Conservation (phyloP, 208 protist genomes). For the Crithidia fasciculata region DNA sequence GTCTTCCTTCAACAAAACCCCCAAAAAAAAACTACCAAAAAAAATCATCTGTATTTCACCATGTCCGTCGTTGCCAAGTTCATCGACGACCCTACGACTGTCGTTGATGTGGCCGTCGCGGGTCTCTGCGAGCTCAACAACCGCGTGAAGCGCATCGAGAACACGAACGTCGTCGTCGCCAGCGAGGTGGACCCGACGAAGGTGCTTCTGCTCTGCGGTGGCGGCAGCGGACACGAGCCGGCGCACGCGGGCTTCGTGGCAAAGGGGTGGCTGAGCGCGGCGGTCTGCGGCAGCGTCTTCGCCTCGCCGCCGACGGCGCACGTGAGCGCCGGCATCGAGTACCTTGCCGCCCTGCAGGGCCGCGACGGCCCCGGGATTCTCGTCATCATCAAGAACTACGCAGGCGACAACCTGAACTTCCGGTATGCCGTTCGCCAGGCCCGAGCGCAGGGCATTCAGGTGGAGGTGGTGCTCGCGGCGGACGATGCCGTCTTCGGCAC, state of each 20-base stretch:
- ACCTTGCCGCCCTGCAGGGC: slow-evolving; percentile 51
- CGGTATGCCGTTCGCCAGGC: slow-evolving; percentile 80
- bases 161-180: slow-evolving; percentile 58
- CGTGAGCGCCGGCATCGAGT: slow-evolving; percentile 84
- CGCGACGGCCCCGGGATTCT: slow-evolving; percentile 64
- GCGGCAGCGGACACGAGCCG: slow-evolving; percentile 92
- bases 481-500: slow-evolving; percentile 83
- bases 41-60: slow-evolving; percentile 16
- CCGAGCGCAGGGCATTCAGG: slow-evolving; percentile 42
- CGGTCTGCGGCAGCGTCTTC: slow-evolving; percentile 91
- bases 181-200: slow-evolving; percentile 41
- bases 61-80: slow-evolving; percentile 58
- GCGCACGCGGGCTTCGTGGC: slow-evolving; percentile 86
- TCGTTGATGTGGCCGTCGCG: slow-evolving; percentile 46
- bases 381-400: slow-evolving; percentile 95
- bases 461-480: slow-evolving; percentile 80
- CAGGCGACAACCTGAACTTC: slow-evolving; percentile 92
- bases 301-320: slow-evolving; percentile 71
- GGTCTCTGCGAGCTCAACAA: slow-evolving; percentile 45
- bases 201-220: slow-evolving; percentile 84
- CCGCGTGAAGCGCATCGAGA: slow-evolving; percentile 41
- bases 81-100: slow-evolving; percentile 45
- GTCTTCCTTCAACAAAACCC: too few species aligned
- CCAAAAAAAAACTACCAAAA: background rate
- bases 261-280: slow-evolving; percentile 89